Base-by-base conservation (phyloP, 2,329 filamentous ascomycete species). In the Cercospora sp. region DNA sequence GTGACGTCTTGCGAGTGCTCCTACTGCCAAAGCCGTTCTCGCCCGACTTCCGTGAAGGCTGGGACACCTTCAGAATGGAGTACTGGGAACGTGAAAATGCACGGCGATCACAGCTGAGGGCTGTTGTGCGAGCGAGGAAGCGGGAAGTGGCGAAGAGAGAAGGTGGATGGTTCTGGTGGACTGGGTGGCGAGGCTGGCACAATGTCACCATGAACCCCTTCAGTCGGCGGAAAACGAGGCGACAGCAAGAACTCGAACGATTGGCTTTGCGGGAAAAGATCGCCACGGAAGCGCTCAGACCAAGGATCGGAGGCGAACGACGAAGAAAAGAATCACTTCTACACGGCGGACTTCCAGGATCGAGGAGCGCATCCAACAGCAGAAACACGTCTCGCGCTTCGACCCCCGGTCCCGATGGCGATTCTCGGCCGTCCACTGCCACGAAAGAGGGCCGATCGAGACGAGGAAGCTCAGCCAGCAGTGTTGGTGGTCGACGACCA, bases 1-100 rank as follows among this genome's bases (percentile, higher is more conserved):
- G 95, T 2, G 93, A 98, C 80, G 91, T 94, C 76, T 90, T 99
- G 74, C 95, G 96, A 79, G 86, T 99, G 0, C 83, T 98, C 18
- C 84, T 99, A 7, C 86, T 97, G 10, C 93, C 95, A 0, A 99
- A 99, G 78, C 93, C 94, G 0, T 99, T 99, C 77, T 96, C 92
- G 5, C 90, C 95, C 0, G 93, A 92, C 58, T 99, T 99, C 76
- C 87, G 95, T 20, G 94, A 98, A 79, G 96, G 97, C 72, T 99
- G 95, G 95, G 95, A 99, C 77, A 85, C 94, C 16, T 99, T 96
- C 80, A 87, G 95, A 63, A 89, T 90, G 36, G 94, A 97, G 69
- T 99, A 97, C 80, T 99, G 95, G 95, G 94, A 97, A 74, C 90
- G 90, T 69, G 95, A 99, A 79, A 99, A 99, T 77, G 93, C 96